Percentiles rank a stretch among this genome's conserved stretches.
Conservation (phyloP, 352 stramenopile genomes). For the Thraustotheca clavata region DNA sequence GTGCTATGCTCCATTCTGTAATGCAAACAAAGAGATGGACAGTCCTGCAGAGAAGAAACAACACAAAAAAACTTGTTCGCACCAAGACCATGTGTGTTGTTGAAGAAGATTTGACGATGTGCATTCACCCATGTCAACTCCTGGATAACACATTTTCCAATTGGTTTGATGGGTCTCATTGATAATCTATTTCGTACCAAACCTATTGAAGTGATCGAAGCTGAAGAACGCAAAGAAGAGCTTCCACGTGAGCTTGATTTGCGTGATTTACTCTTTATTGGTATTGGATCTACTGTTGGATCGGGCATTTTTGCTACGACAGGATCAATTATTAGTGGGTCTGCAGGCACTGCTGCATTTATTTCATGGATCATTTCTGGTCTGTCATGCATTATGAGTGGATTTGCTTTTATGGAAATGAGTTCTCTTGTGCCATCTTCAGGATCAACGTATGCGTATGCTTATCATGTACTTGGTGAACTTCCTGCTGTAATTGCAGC, state of each 20-base stretch:
- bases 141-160: too few relatives aligned
- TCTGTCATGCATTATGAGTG: constrained; percentile 30
- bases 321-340: constrained; percentile 21
- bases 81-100: background rate
- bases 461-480: constrained; percentile 60
- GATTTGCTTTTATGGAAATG: constrained; percentile 50
- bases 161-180: constrained; percentile 2
- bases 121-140: background rate
- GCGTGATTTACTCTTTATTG: constrained; percentile 28
- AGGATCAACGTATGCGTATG: constrained; percentile 63
- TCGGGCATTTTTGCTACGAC: constrained; percentile 51
- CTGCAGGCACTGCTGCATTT: constrained; percentile 33
- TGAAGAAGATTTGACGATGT: background rate
- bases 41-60: background rate
- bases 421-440: constrained; percentile 39
- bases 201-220: constrained; percentile 30
- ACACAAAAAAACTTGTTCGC: background rate
- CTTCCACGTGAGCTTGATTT: constrained; percentile 6
- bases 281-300: constrained; percentile 35
- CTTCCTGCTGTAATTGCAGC: constrained; percentile 52
- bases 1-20: background rate
- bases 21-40: background rate
- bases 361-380: constrained; percentile 37
- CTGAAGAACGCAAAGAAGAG: constrained; percentile 39
- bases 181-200: constrained; percentile 19